phyloP scores from a whole-genome alignment of 306 rosid species.

The apple (Malus domestica) region DNA sequence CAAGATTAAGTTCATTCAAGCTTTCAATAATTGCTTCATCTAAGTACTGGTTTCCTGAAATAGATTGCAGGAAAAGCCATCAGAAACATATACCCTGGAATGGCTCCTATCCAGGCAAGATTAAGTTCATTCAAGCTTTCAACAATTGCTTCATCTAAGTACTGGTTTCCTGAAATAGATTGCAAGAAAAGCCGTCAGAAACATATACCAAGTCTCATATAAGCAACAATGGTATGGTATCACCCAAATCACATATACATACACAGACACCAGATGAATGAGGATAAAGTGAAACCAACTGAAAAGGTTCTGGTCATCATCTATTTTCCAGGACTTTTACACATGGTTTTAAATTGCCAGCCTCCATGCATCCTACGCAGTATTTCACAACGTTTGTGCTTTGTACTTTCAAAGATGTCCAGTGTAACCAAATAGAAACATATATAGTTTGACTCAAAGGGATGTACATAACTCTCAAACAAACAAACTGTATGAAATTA shows the following conservation, averaged over 20 bases:
- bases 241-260: not conserved
- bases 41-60: slow-evolving; percentile 17
- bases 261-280: not conserved
- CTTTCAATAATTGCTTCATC: slow-evolving; percentile 14
- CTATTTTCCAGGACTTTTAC: not conserved
- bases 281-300: not conserved
- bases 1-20: slow-evolving; percentile 14
- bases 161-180: slow-evolving; percentile 10
- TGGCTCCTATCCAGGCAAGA: slow-evolving; percentile 31
- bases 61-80: not conserved
- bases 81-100: slow-evolving; percentile 5
- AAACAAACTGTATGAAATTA: not conserved
- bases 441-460: not conserved
- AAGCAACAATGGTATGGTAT: not conserved
- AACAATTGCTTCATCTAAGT: slow-evolving; percentile 18
- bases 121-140: slow-evolving; percentile 10
- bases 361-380: not conserved
- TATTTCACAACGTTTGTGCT: not conserved
- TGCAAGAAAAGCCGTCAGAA: not conserved
- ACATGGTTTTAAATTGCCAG: not conserved
- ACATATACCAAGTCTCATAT: not conserved
- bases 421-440: not conserved
- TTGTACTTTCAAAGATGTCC: not conserved
- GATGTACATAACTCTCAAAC: not conserved
- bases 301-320: not conserved